Base-by-base conservation (phyloP, 73 alveolate species). In the Paraurostyla sp. region DNA sequence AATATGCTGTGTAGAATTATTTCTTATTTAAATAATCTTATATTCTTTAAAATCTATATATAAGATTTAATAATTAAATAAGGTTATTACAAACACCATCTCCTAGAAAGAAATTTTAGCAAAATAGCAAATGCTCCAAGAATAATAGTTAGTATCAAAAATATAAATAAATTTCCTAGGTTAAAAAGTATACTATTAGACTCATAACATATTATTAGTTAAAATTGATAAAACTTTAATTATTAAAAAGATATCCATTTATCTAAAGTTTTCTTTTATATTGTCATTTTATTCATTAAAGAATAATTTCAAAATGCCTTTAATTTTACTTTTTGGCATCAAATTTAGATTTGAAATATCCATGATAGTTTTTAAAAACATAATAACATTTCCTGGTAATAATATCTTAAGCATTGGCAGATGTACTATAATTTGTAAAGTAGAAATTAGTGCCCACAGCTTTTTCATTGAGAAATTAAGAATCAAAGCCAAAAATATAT, bases 381-480 rank as follows among this genome's bases (percentile, higher is more conserved):
- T 23, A 23, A 69, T 22, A 22, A 38, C 62, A 27, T 69, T 69
- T 69, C 62, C n/a, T 32, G 58, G 83, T 3, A 69, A 22, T 16
- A 60, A 60, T 20, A 69, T 38, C n/a, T 69, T 4, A 7, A 69
- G 48, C 11, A 69, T 9, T 3, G 83, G 83, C 16, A 41, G 38
- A 43, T 69, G 83, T 9, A 69, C 83, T 20, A 69, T 38, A 43
- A 69, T 69, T 27, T 69, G 35, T 16, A 69, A 38, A 9, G 83
- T 69, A 23, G n/a, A 22, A 25, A 69, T 69, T 6, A 69, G 83
- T 60, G 22, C 23, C 83, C 83, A 69, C 4, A 69, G 62, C 48
- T 69, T 69, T 23, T 69, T 69, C 15, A 69, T 6, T 69, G 83
- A 69, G 2, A 69, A 69, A 20, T 60, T 60, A 15, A 38, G 3